Conservation (phyloP, 202 grass and related monocot genomes). For the Thinopyrum obtusiflorum region DNA sequence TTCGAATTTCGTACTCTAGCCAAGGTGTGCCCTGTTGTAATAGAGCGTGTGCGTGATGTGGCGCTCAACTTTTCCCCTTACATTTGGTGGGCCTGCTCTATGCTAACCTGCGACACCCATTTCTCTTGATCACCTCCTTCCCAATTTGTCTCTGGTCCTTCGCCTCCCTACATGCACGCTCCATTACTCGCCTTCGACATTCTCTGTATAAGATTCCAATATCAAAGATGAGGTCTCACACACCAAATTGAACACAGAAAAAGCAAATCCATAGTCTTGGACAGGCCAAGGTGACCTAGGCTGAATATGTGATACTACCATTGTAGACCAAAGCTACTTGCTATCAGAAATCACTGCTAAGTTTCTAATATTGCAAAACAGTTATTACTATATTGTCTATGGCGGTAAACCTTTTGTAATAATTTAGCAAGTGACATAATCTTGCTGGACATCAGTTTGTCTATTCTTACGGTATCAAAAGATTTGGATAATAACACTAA, state of each 20-base stretch:
- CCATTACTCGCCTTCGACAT: background rate
- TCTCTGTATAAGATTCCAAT: background rate
- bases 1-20: background rate
- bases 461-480: no score
- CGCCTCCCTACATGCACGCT: background rate
- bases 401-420: background rate
- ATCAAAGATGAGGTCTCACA: background rate
- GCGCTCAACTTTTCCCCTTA: background rate
- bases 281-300: background rate
- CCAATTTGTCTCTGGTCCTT: background rate
- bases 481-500: no score
- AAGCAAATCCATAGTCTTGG: background rate
- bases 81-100: background rate
- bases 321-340: background rate
- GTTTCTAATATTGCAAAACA: no score
- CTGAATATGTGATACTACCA: background rate
- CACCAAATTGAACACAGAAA: background rate
- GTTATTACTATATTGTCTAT: background rate
- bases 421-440: background rate
- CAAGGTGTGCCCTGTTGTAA: background rate
- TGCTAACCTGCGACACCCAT: background rate
- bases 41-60: background rate
- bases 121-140: background rate
- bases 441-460: background rate
- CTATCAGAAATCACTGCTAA: background rate